phyloP scores from a whole-genome alignment of 768 basidiomycete species.

The Hirschioporus abietinus region DNA sequence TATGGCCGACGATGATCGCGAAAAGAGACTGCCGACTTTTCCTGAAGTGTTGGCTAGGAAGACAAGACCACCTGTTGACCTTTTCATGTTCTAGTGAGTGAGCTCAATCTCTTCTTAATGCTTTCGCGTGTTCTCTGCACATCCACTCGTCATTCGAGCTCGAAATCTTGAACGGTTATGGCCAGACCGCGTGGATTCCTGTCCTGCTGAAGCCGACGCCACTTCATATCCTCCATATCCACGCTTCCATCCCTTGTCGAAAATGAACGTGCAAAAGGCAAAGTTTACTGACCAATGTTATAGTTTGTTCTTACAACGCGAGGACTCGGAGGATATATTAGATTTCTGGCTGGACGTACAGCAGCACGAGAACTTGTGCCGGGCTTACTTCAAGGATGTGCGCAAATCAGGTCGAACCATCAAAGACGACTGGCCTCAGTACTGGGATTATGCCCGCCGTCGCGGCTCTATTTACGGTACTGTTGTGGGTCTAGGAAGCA shows the following conservation, averaged over 20 bases:
- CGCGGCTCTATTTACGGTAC: constrained; percentile 92
- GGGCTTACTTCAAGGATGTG: constrained; percentile 98
- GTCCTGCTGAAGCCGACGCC: not conserved
- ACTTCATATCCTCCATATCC: not conserved
- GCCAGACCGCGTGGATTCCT: not conserved
- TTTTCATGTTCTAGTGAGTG: constrained; percentile 98
- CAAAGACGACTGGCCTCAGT: constrained; percentile 98
- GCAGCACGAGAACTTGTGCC: constrained; percentile 97
- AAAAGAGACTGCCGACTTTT: constrained; percentile 80
- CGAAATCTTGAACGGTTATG: not conserved
- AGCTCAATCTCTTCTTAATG: constrained; percentile 8
- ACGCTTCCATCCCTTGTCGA: not conserved
- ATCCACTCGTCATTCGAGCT: not conserved
- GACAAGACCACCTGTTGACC: constrained; percentile 91
- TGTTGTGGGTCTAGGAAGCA: constrained; percentile 69
- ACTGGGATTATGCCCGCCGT: constrained; percentile 89
- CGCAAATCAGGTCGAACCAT: constrained; percentile 90
- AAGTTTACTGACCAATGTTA: constrained; percentile 6
- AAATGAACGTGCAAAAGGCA: not conserved
- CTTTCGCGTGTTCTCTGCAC: constrained; percentile 7
- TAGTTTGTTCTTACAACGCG: constrained; percentile 92
- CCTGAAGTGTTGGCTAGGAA: constrained; percentile 87
- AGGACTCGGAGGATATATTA: constrained; percentile 92
- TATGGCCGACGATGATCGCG: constrained; percentile 59
- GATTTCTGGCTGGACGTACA: constrained; percentile 99